Base-by-base conservation (phyloP, 441 rosid genomes). In the Euphorbia celastroides region DNA sequence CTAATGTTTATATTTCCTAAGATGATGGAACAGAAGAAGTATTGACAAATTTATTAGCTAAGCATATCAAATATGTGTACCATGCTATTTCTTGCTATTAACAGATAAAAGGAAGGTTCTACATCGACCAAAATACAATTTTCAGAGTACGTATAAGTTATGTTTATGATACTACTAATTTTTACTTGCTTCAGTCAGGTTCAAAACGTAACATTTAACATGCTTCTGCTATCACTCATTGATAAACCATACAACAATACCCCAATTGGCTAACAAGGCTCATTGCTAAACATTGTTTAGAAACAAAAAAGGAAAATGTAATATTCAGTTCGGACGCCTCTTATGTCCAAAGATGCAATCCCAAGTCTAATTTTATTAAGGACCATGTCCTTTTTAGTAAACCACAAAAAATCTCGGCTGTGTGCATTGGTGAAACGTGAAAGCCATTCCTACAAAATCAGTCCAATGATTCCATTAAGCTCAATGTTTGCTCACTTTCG, bases 1-100 rank as follows among this genome's bases (percentile, higher is more conserved):
- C 64, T 64, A 60, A 10, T 12, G 16, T 36, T 64, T 48, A 54
- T 64, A 36, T 51, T 54, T 22, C 1, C 30, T 50, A 68, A 48
- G 14, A 16, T 51, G 28, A 26, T 7, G 23, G 28, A 54, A 36
- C 25, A 19, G 0, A 14, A 17, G 25, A 68, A 51, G n/a, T 42
- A 66, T 70, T 14, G 13, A 61, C 36, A 63, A 36, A 63, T 11
- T 11, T 30, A 46, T 19, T 10, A 9, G 67, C 54, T 0, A 27
- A 27, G 36, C 34, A 41, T 59, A 44, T 59, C 3, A 23, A 13
- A 20, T 27, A 25, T 55, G 31, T 25, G 23, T 27, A 46, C 11
- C 41, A 22, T 46, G 16, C 25, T 10, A 63, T 23, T 12, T 23
- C 0, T 5, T 46, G 8, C 23, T 26, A 34, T 22, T n/a, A 46